Base-by-base conservation (phyloP, 306 rosid species). In the Coriaria nepalensis region DNA sequence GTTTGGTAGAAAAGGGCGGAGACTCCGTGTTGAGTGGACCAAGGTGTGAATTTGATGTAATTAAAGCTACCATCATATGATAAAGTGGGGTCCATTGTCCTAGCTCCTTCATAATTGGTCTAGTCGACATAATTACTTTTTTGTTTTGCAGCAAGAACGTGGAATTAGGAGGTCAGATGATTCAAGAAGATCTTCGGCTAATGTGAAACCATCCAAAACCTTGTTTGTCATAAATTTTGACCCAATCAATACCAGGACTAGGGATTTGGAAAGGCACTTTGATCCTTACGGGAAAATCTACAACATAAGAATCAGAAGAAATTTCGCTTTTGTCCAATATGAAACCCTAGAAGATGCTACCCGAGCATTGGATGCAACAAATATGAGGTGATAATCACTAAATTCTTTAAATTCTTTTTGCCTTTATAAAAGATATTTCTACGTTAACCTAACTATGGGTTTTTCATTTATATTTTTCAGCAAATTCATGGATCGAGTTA, bases 11-110 rank as follows among this genome's bases (percentile, higher is more conserved):
- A 71, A 82, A 73, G 93, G 98, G 6, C 98, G 94, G 37, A 75
- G 94, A 58, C 94, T 92, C 56, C 96, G 96, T 59, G 98, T 92
- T 43, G 98, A 92, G 68, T 92, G 98, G 98, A 85, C 98, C 14
- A 92, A 86, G 76, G 98, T 92, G 29, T 20, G 29, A 20, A 20
- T 20, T 20, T 1, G 29, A 20, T 20, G 29, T 20, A 20, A 20
- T 3, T 20, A 20, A 20, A 20, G 29, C 1, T 20, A 20, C 29
- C 29, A 3, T 20, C 29, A 20, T 20, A 20, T 20, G 3, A 20
- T 20, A 20, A 20, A 20, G 29, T 20, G 29, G 29, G 29, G 29
- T 20, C 29, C 29, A 20, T 20, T 20, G 29, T 20, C 29, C 29
- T 20, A 20, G 29, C 29, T 3, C 29, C 1, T 20, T 20, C 29